Evolutionary conservation across 2,329 filamentous ascomycete genomes (phyloP).

Genomic region (Penicillium sp.): DNA sequence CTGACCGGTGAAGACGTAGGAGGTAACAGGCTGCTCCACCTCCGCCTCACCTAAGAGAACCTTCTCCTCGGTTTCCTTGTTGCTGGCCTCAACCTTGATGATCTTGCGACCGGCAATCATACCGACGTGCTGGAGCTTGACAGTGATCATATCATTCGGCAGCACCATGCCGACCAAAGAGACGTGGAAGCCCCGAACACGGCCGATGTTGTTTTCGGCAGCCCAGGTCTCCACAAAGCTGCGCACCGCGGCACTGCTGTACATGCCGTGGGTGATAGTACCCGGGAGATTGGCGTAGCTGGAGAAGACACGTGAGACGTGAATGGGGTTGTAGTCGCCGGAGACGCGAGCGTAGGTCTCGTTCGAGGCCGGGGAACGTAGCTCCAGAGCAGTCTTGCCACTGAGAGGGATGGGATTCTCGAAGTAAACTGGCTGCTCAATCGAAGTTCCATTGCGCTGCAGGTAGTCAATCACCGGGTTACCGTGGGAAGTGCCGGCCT

Average conservation of each 20-base stretch:
- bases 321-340: constrained; percentile 97
- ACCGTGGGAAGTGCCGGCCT: constrained; percentile 82
- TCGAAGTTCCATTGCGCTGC: constrained; percentile 79
- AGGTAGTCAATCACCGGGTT: constrained; percentile 98
- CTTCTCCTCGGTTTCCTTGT: constrained; percentile 94
- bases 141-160: constrained; percentile 89
- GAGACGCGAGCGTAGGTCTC: constrained; percentile 97
- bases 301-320: constrained; percentile 94
- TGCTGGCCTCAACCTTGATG: constrained; percentile 95
- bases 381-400: constrained; percentile 79
- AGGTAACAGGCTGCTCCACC: constrained; percentile 92
- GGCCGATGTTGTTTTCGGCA: constrained; percentile 95
- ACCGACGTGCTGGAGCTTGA: constrained; percentile 91
- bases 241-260: constrained; percentile 92
- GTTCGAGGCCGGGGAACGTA: constrained; percentile 91
- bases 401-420: constrained; percentile 95
- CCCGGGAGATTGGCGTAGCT: constrained; percentile 92
- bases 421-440: constrained; percentile 94
- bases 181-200: constrained; percentile 94
- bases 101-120: constrained; percentile 99
- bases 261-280: constrained; percentile 99
- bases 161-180: constrained; percentile 98
- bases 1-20: constrained; percentile 97
- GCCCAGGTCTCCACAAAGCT: constrained; percentile 98
- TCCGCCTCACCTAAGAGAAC: constrained; percentile 92